Evolutionary conservation across 495 filamentous ascomycete genomes (phyloP), one percentile per base, ranked within the genome.

Genomic region (Coniosporium apollinis): DNA sequence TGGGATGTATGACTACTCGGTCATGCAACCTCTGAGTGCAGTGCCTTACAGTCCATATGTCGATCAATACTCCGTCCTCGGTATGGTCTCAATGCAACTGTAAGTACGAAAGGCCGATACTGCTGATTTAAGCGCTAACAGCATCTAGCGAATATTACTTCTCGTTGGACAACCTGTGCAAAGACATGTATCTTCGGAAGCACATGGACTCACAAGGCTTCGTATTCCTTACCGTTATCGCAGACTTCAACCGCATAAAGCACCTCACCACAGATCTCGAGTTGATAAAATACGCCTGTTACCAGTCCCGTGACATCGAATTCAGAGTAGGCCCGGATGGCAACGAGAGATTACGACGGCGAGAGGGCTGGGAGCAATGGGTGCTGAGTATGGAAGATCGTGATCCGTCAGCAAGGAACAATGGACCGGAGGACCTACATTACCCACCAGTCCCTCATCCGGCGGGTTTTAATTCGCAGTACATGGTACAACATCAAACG

Each of bases 141-240:
- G 16, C 5, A 19, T 17, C n/a, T 32, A 69, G 63, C 45, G 81
- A 91, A 46, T 96, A 96, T 58, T 97, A 96, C 55, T 89, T 97
- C 59, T 96, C 86, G 0, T 67, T 93, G 6, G 84, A 96, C 44
- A 96, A 96, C 53, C 70, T 94, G 37, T 87, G 82, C 70, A 96
- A 92, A 57, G 89, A 97, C 48, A 67, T 77, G 45, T 96, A 73
- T 56, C 67, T 97, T 19, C 75, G 89, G 20, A 74, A 72, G 41
- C 76, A 83, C 35, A 94, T 97, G 91, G 87, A 97, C 50, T 79
- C 73, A 2, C 77, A 94, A 54, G 89, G 89, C 6, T 97, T 80
- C 51, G 85, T 94, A n/a, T 70, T 67, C 34, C 54, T 97, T 36
- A 55, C 54, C 18, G 62, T 92, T 28, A 74, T 97, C 41, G 76